phyloP scores from a whole-genome alignment of 75 land plant species.

The Ceratopteris richardii region DNA sequence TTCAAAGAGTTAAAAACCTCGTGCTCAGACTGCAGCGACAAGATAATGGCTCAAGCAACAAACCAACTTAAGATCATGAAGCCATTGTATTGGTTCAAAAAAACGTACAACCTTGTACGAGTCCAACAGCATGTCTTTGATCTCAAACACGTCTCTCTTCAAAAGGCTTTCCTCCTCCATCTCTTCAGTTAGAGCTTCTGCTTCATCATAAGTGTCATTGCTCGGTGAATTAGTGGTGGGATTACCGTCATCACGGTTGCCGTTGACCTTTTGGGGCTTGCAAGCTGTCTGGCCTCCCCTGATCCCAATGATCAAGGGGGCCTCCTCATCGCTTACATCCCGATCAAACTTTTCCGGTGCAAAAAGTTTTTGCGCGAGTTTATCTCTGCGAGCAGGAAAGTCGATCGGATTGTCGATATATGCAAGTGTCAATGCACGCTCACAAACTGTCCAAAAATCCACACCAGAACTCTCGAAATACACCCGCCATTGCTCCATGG shows the following conservation, averaged over 20 bases:
- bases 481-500: constrained; percentile 9
- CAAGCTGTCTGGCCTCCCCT: background rate
- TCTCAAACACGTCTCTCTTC: background rate
- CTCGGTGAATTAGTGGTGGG: background rate
- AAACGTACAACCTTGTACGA: background rate
- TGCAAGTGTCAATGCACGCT: constrained; percentile 60
- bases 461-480: constrained; percentile 35
- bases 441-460: constrained; percentile 72
- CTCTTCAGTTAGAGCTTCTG: constrained; percentile 2
- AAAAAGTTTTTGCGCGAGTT: constrained; percentile 61
- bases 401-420: constrained; percentile 40
- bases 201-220: background rate
- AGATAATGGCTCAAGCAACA: background rate
- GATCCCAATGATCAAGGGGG: background rate
- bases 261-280: background rate
- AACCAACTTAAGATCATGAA: background rate
- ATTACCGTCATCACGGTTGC: background rate
- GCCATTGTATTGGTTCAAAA: too few species aligned
- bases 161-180: constrained; percentile 1
- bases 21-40: background rate
- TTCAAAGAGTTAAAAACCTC: constrained; percentile 2
- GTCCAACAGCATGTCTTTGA: background rate
- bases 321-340: background rate
- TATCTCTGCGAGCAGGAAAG: constrained; percentile 50
- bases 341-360: constrained; percentile 18